Conservation (phyloP, 2,329 filamentous ascomycete species). For the Beauveria bassiana region DNA sequence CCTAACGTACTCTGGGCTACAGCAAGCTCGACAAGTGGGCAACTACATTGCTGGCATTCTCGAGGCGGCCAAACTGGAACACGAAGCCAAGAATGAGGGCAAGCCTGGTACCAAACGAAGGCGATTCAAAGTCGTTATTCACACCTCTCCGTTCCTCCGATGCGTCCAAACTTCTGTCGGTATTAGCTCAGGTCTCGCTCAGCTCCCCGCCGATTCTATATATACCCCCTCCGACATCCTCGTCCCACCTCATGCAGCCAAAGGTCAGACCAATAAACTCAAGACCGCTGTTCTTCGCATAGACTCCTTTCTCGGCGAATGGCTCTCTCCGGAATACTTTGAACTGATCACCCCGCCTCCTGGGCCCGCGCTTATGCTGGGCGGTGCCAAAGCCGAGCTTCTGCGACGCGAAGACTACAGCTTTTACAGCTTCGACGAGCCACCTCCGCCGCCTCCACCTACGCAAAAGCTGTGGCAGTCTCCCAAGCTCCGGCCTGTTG, state of each 20-base stretch:
- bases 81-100: constrained; percentile 24
- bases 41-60: constrained; percentile 72
- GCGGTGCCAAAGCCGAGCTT: constrained; percentile 79
- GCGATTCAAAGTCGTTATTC: constrained; percentile 73
- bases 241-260: constrained; percentile 23
- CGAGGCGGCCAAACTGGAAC: constrained; percentile 42
- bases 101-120: constrained; percentile 34
- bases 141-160: constrained; percentile 87
- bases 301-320: constrained; percentile 91
- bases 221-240: constrained; percentile 27
- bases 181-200: constrained; percentile 76
- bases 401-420: constrained; percentile 66
- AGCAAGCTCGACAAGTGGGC: constrained; percentile 75
- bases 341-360: constrained; percentile 87
- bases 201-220: constrained; percentile 32
- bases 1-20: constrained; percentile 89
- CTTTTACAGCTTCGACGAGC: constrained; percentile 27
- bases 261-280: constrained; percentile 24
- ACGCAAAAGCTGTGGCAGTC: constrained; percentile 7
- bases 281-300: constrained; percentile 64
- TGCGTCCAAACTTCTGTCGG: constrained; percentile 89
- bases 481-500: constrained; percentile 3
- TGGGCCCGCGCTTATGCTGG: constrained; percentile 77
- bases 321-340: constrained; percentile 90
- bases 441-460: constrained; percentile 17